A percentile compares a stretch with the other conserved stretches of the same genome.
Conservation (phyloP, 108 stramenopile genomes). For the Pseudonitzschia pungens region DNA sequence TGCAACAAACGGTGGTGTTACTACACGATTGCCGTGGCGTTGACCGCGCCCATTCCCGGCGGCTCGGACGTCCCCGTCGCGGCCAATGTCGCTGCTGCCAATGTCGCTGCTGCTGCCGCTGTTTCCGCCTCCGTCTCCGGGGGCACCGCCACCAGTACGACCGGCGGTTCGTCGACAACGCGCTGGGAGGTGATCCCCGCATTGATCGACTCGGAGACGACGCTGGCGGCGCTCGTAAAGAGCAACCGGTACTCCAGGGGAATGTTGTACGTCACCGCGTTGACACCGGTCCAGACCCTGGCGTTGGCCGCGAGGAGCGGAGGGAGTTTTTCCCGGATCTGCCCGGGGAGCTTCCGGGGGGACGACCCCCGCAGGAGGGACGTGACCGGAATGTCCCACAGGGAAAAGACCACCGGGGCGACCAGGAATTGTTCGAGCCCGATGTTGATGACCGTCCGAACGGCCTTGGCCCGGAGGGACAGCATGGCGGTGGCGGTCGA, state of each 20-base stretch:
- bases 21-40: too few relatives aligned
- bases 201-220: slow-evolving; percentile 32
- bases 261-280: slow-evolving; percentile 50
- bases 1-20: too few relatives aligned
- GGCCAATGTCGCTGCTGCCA: too few relatives aligned
- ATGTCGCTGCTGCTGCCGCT: too few relatives aligned
- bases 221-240: slow-evolving; percentile 23
- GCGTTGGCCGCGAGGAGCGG: slow-evolving; percentile 53
- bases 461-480: background rate
- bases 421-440: slow-evolving; percentile 53
- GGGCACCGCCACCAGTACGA: background rate
- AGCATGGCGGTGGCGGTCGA: too few relatives aligned
- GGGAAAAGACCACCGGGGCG: slow-evolving; percentile 44
- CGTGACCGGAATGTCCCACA: slow-evolving; percentile 60
- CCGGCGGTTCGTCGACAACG: background rate
- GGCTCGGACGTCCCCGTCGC: too few relatives aligned
- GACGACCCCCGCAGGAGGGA: slow-evolving; percentile 38
- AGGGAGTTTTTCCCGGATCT: slow-evolving; percentile 42
- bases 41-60: too few relatives aligned
- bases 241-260: slow-evolving; percentile 48
- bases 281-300: slow-evolving; percentile 59
- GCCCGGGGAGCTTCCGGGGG: slow-evolving; percentile 28
- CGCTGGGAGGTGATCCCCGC: slow-evolving; percentile 25
- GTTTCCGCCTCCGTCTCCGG: background rate
- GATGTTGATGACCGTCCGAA: slow-evolving; percentile 16